A percentile compares a stretch with the other conserved stretches of the same genome.
phyloP scores from a whole-genome alignment of 305 asterid species.

The Fraxinus baroniana region DNA sequence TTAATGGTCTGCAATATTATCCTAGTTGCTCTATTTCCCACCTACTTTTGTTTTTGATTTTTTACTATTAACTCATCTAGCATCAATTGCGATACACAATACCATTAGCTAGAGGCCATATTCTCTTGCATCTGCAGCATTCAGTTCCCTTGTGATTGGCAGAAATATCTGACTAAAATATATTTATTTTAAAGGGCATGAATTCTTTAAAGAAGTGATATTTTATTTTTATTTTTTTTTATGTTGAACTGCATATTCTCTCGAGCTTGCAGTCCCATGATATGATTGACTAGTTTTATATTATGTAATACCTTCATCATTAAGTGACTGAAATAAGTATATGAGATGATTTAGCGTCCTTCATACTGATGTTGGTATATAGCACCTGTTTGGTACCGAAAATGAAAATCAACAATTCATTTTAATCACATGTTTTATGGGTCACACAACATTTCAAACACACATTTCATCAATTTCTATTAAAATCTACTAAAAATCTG shows the following conservation, averaged over 20 bases:
- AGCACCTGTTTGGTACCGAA: too few relatives aligned
- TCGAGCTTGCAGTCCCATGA: not conserved
- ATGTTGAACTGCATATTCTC: not conserved
- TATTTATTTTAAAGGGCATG: conserved; percentile 11
- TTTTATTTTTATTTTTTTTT: not conserved
- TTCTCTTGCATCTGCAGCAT: conserved; percentile 16
- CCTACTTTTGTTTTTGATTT: conserved; percentile 7
- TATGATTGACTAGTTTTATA: not conserved
- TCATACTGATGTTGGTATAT: conserved; percentile 15
- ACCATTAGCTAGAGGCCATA: conserved; percentile 1
- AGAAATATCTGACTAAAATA: not conserved
- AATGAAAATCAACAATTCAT: too few relatives aligned
- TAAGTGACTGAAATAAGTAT: not conserved
- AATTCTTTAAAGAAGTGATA: not conserved
- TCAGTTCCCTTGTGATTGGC: not conserved
- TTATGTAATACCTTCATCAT: conserved; percentile 6
- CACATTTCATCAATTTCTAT: too few relatives aligned
- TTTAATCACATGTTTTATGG: too few relatives aligned
- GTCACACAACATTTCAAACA: too few relatives aligned
- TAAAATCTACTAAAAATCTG: too few relatives aligned
- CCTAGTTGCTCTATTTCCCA: not conserved
- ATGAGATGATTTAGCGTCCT: not conserved
- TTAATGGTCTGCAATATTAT: conserved; percentile 7
- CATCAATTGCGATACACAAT: not conserved
- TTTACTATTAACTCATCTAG: conserved; percentile 3